Evolutionary conservation across 106 monocot species (phyloP).

Genomic region (Phalaenopsis equestris): DNA sequence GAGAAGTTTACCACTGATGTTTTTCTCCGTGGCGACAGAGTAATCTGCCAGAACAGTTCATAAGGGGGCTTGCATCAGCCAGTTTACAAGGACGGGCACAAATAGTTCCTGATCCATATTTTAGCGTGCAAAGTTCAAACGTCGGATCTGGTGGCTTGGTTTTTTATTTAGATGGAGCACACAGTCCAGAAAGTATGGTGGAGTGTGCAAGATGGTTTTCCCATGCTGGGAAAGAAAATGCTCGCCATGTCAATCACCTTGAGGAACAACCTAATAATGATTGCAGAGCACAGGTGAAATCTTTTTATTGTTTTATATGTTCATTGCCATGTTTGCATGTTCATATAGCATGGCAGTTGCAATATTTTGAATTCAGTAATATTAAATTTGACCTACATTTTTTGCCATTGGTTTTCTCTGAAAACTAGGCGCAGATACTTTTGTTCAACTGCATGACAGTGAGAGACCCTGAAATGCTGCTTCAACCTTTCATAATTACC

Average conservation of each 20-base stretch:
- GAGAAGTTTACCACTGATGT: conserved; percentile 3
- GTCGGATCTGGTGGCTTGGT: conserved; percentile 23
- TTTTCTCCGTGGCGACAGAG: conserved; percentile 24
- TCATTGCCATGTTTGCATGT: not conserved
- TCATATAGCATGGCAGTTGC: not conserved
- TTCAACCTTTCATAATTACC: conserved; percentile 58
- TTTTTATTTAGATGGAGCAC: conserved; percentile 94
- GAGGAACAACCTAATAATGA: conserved; percentile 8
- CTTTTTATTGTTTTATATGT: not conserved
- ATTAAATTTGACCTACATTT: not conserved
- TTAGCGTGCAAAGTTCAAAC: conserved; percentile 6
- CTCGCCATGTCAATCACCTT: not conserved
- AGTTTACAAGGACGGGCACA: conserved; percentile 80
- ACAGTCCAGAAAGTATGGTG: conserved; percentile 94
- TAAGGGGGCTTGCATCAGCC: conserved; percentile 50
- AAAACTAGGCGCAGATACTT: conserved; percentile 54
- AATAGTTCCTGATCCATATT: conserved; percentile 45
- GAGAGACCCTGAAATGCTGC: conserved; percentile 81
- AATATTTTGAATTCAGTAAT: not conserved
- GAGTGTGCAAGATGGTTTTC: conserved; percentile 92
- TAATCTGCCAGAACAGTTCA: conserved; percentile 59
- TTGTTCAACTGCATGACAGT: conserved; percentile 96
- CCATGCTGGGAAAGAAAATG: conserved; percentile 36
- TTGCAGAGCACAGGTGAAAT: conserved; percentile 20
- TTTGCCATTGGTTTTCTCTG: not conserved